Evolutionary conservation across 164 flowering plant species (phyloP), one percentile per base, ranked within the genome.

Genomic region (Dillenia turbinata): DNA sequence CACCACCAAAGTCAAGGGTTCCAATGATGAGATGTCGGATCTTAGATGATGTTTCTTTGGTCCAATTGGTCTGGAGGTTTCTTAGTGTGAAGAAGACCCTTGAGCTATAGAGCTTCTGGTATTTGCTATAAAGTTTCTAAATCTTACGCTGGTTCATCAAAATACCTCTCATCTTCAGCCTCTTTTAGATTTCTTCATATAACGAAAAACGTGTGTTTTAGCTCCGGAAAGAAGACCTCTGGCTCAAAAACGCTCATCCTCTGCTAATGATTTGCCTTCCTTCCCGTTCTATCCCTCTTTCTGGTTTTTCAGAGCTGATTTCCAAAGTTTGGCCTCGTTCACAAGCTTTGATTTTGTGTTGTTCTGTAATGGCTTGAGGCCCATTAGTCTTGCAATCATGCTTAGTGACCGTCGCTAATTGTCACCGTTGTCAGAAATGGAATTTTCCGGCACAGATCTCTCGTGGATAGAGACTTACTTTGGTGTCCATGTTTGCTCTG

Each of bases 51-150:
- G 72, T 85, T 83, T 52, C 78, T 71, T 46, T 55, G 61, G 44
- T 51, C 64, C 46, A 63, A 52, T 15, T 61, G 76, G n/a, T 59
- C 66, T 2, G 60, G 19, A 1, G 79, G 45, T 64, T 69, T 78
- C 55, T 57, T 74, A 7, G 88, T 75, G 69, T 86, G 97, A 1
- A 91, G 66, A 2, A 91, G 88, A 24, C 96, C 99, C 75, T 94
- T 91, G 61, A 94, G 86, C 54, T 88, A 97, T 70, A 91, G 61
- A 51, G 93, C 97, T 47, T 91, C 97, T 24, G 89, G 88, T 65
- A 91, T 87, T 65, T 94, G 95, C 74, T 84, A 91, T 64, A 89
- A 68, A 0, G 99, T 82, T 45, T 89, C 96, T 24, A 88, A 79
- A 88, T 91, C 97, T 54, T 75, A 81, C 0, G 81, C 77, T 3